Base-by-base conservation (phyloP, 1,139 yeast species). In the Magnusiomyces sp. region DNA sequence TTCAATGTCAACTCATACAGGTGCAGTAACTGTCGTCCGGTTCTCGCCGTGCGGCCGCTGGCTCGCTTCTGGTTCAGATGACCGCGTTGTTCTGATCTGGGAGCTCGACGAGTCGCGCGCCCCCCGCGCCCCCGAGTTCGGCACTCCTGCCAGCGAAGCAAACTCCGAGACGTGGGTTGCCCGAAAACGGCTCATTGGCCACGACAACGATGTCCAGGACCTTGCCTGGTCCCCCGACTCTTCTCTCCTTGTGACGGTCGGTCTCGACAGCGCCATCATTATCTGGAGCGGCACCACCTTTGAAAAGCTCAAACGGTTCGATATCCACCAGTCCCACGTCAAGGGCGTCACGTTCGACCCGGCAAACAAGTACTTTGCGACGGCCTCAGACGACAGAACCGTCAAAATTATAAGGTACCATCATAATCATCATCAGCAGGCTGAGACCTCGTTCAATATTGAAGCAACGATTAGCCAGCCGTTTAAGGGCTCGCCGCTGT, bases 151-250 rank as follows among this genome's bases (percentile, higher is more conserved):
- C 2, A 33, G 31, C n/a, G 32, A 19, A 19, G 33, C 13, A 19
- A 95, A 88, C 59, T 63, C 81, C 46, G 97, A 90, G 63, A 94
- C 84, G 59, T 92, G 97, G 97, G 83, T 92, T 0, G 97, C 90
- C 1, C 71, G 96, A 29, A 86, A 86, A 62, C 76, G 97, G 59
- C 74, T 89, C 31, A 95, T 87, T 20, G 98, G 97, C 0, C 98
- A 92, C 67, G 97, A 92, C 56, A 92, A 90, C 62, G 98, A 92
- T 69, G 87, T 92, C 46, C 98, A 92, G 63, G 98, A 92, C 65
- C 81, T 92, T 56, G 95, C 96, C 41, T 92, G 98, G 98, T 86
- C 96, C 1, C 97, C 97, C 0, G 97, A 92, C 63, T 86, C 95
- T 1, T 77, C 88, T 34, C 76, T 92, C 32, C 70, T 92, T 50